phyloP scores from a whole-genome alignment of 495 filamentous ascomycete genomes.

The Aspergillus hancockii region DNA sequence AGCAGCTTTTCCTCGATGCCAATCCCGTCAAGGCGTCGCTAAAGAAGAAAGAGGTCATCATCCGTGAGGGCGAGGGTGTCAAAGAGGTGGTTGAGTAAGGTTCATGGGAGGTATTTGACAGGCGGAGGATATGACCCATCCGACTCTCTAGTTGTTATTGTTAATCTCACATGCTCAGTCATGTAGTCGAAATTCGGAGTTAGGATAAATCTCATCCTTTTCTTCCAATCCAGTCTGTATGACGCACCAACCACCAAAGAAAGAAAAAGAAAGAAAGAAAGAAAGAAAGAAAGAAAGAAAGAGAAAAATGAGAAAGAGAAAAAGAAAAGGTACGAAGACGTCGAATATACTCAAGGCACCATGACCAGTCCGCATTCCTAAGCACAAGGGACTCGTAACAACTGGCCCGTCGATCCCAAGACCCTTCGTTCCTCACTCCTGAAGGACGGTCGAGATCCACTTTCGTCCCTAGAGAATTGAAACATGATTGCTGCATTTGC shows the following conservation, averaged over 20 bases:
- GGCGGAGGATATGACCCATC: not conserved
- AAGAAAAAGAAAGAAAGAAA: too few species aligned
- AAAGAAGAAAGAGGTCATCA: slow-evolving; percentile 1
- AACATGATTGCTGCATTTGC: not conserved
- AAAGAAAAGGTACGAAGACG: too few species aligned
- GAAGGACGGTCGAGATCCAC: not conserved
- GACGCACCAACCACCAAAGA: too few species aligned
- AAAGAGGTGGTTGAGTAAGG: not conserved
- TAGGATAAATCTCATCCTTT: too few species aligned
- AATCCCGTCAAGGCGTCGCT: slow-evolving; percentile 13
- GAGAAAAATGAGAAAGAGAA: too few species aligned
- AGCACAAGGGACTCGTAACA: not conserved
- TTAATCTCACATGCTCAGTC: too few species aligned
- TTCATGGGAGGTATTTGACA: not conserved
- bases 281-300: too few species aligned
- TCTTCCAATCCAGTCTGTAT: too few species aligned
- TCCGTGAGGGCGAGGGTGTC: slow-evolving; percentile 2
- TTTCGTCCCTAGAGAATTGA: not conserved
- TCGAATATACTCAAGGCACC: too few species aligned
- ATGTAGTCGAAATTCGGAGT: too few species aligned
- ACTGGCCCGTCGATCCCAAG: not conserved
- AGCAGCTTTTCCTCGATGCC: slow-evolving; percentile 12
- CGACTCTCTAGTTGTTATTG: too few species aligned
- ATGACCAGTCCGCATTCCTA: too few species aligned
- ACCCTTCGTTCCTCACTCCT: not conserved